A percentile compares a stretch with the other conserved stretches of the same genome.
phyloP scores from a whole-genome alignment of 768 basidiomycete species.

The Pulveroboletus sp. region DNA sequence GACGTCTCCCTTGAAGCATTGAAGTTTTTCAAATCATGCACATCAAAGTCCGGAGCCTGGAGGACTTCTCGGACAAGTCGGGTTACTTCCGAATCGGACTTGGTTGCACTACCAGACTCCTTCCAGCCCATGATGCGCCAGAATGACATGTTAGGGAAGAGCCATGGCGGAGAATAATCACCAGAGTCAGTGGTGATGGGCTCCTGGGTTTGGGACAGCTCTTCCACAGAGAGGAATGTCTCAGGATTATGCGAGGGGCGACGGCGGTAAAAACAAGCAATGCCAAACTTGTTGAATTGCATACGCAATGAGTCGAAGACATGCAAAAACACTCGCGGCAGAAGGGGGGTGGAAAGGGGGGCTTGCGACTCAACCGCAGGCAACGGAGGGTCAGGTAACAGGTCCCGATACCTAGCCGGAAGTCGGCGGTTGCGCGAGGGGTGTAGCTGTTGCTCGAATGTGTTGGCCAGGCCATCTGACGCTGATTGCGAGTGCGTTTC shows the following conservation, averaged over 20 bases:
- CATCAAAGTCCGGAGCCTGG: not conserved
- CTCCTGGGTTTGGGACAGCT: not conserved
- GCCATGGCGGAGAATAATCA: not conserved
- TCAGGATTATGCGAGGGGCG: not conserved
- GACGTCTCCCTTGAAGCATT: not conserved
- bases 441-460: no score
- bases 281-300: not conserved
- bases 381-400: not conserved
- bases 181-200: no score
- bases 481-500: no score
- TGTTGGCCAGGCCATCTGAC: no score
- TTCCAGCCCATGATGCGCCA: not conserved
- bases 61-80: not conserved
- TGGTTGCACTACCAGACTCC: not conserved
- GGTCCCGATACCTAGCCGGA: not conserved
- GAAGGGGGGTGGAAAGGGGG: not conserved
- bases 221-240: not conserved
- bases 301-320: not conserved
- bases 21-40: not conserved
- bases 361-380: not conserved
- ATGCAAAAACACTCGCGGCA: not conserved
- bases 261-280: not conserved
- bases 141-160: not conserved
- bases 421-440: not conserved
- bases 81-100: not conserved